Evolutionary conservation across 192 early-diverging fungal species (phyloP), one percentile per base, ranked within the genome.

Genomic region (Umbelopsis sp.): DNA sequence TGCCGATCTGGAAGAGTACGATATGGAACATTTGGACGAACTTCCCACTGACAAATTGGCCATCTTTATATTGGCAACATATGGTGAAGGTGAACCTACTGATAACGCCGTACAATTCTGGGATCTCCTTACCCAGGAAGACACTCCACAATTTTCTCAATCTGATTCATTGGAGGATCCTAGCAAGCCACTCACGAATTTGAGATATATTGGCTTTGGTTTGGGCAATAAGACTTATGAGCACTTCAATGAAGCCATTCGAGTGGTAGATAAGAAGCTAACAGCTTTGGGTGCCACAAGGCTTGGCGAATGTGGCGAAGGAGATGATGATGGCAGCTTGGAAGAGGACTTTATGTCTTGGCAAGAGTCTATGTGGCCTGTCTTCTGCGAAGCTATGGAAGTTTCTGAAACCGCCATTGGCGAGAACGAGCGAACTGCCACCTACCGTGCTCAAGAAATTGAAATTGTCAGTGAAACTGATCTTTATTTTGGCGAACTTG

Each of bases 61-160:
- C 54, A 90, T 97, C 24, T 97, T 97, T 86, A 89, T 97, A 45
- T 77, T 99, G 86, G 94, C 96, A 26, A 99, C 97, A 10, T 96
- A 97, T 49, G 96, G 96, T 71, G 93, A 96, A 76, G 97, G 97
- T 71, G 97, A 99, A 78, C 96, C 97, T n/a, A 97, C 97, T 14
- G 97, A 99, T 83, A 97, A 96, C 71, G 92, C 93, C 52, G 86
- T 91, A 20, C 94, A 94, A 17, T 97, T 96, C 77, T 97, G 92
- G 87, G 93, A 95, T 41, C 77, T 99, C 54, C 88, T 93, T 66
- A 82, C 80, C 17, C 89, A 89, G 20, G 83, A 90, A n/a, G 90
- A 91, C 14, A 53, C 25, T 9, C 89, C 89, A 44, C 92, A 92
- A 68, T 81, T 90, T 38, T 66, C 74, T 17, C 36, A 71, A 36